Evolutionary conservation across 169 alveolate species (phyloP).

Genomic region (Plasmodium blacklocki): DNA sequence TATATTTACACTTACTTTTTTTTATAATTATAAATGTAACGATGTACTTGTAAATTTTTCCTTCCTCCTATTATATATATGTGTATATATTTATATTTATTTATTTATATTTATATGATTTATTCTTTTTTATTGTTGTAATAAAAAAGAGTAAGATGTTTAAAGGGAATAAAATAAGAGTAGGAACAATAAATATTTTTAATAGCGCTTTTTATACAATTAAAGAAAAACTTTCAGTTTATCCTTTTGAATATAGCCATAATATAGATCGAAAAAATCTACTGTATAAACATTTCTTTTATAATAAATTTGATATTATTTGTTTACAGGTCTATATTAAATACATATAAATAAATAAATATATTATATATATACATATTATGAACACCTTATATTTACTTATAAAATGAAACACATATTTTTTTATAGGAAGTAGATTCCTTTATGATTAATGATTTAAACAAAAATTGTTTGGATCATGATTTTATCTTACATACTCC

Average conservation of each 20-base stretch:
- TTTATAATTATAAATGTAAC: background rate
- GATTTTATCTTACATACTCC: conserved; percentile 17
- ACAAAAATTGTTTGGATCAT: background rate
- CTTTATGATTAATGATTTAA: conserved; percentile 6
- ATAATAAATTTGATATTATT: conserved; percentile 11
- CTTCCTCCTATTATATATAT: background rate
- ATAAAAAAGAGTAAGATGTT: conserved; percentile 9
- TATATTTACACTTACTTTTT: too few relatives aligned
- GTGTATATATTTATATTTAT: background rate
- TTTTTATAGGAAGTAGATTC: conserved; percentile 37
- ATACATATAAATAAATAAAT: background rate
- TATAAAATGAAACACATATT: background rate
- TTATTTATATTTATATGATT: background rate
- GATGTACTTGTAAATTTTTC: background rate
- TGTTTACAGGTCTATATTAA: conserved; percentile 23
- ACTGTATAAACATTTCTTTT: background rate
- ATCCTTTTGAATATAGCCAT: background rate
- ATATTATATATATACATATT: background rate
- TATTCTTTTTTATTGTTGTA: background rate
- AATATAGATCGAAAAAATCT: conserved; percentile 7
- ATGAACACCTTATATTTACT: background rate
- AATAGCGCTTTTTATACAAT: conserved; percentile 10
- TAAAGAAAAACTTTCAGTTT: conserved; percentile 1
- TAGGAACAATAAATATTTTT: conserved; percentile 31
- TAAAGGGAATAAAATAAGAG: conserved; percentile 36